phyloP scores from a whole-genome alignment of 176 grass and related monocot species.

The Saccharum spontaneum region DNA sequence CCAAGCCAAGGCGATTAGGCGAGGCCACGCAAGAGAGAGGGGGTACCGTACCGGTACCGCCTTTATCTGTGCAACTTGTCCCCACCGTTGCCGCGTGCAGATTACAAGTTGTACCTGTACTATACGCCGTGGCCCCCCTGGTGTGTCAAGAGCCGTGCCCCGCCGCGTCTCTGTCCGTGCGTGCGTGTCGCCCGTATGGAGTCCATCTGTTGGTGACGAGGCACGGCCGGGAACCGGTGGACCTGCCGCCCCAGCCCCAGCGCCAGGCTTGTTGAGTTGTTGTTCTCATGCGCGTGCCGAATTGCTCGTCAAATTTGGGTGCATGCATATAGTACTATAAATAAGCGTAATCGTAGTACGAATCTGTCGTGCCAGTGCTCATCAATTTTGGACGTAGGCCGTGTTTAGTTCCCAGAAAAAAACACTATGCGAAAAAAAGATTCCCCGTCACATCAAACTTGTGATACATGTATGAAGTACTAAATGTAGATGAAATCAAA shows the following conservation, averaged over 20 bases:
- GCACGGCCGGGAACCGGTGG: background rate
- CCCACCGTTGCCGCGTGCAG: conserved; percentile 27
- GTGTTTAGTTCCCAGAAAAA: too few species aligned
- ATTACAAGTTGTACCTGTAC: background rate
- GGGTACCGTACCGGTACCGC: too few species aligned
- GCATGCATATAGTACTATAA: background rate
- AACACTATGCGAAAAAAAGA: too few species aligned
- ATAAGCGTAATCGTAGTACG: background rate
- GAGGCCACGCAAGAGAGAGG: background rate
- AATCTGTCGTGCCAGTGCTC: background rate
- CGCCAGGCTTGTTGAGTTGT: too few species aligned
- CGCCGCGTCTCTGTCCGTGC: background rate
- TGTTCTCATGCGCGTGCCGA: background rate
- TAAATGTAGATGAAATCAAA: too few species aligned
- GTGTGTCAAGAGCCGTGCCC: conserved; percentile 26
- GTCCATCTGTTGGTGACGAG: conserved; percentile 24
- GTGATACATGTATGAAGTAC: too few species aligned
- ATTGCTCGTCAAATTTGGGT: background rate
- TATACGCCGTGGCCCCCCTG: background rate
- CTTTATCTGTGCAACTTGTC: conserved; percentile 22
- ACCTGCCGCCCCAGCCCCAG: too few species aligned
- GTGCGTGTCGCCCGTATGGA: conserved; percentile 23
- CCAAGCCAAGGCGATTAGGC: background rate
- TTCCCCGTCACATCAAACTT: too few species aligned
- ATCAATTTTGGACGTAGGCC: background rate